Percentiles rank a stretch among this genome's conserved stretches.
phyloP scores from a whole-genome alignment of 2,329 filamentous ascomycete species.

The Pseudogymnoascus sp. region DNA sequence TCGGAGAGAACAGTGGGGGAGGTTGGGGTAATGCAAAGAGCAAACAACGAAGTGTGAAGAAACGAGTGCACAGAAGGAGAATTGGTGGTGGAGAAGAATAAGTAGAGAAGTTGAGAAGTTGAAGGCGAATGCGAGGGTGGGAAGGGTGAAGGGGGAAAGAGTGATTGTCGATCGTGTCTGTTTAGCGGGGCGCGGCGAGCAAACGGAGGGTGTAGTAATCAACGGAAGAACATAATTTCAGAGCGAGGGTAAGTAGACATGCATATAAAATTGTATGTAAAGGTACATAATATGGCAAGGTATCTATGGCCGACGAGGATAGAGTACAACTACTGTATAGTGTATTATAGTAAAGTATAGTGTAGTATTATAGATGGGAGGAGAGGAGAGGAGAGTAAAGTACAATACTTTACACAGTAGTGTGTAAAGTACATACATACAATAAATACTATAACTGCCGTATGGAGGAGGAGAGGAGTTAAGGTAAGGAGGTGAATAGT shows the following conservation, averaged over 20 bases:
- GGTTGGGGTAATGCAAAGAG: not conserved
- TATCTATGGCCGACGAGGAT: not conserved
- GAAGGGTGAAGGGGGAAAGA: conserved; percentile 7
- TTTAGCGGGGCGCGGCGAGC: conserved; percentile 5
- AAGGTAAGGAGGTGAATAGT: not conserved
- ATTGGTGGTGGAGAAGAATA: conserved; percentile 3
- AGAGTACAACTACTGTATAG: not conserved
- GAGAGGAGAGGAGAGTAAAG: too few relatives aligned
- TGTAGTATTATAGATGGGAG: too few relatives aligned
- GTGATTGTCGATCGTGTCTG: conserved; percentile 2
- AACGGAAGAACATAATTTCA: conserved; percentile 3
- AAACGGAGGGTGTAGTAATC: conserved; percentile 5
- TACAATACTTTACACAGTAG: not conserved
- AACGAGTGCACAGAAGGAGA: not conserved
- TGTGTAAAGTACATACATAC: not conserved
- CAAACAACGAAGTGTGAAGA: not conserved
- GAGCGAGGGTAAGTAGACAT: not conserved
- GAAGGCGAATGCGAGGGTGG: conserved; percentile 3
- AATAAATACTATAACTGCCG: not conserved
- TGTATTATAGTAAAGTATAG: not conserved
- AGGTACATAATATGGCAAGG: not conserved
- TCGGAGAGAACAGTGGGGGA: not conserved
- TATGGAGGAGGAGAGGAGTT: not conserved
- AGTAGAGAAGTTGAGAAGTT: not conserved
- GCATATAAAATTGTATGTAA: not conserved